A percentile compares a stretch with the other conserved stretches of the same genome.
phyloP scores from a whole-genome alignment of 257 asterid species.

The Solanum commersonii region DNA sequence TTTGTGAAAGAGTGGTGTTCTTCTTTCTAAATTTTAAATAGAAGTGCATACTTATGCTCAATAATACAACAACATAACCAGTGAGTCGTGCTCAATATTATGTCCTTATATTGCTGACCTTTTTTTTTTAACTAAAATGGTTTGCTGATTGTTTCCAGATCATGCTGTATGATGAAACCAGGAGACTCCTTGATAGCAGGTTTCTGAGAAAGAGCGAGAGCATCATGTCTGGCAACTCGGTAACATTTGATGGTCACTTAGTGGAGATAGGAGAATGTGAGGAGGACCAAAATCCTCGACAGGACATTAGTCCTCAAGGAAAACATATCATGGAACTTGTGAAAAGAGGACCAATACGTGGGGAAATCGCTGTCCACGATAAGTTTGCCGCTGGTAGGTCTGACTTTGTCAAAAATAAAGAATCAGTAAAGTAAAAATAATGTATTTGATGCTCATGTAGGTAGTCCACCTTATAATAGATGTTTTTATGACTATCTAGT shows the following conservation, averaged over 20 bases:
- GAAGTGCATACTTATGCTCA: neutral
- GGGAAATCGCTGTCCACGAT: slow-evolving; percentile 8
- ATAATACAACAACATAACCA: neutral
- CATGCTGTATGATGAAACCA: slow-evolving; percentile 54
- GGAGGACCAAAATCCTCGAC: slow-evolving; percentile 28
- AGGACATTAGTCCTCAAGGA: slow-evolving; percentile 18
- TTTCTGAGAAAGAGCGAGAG: slow-evolving; percentile 58
- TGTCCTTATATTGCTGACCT: neutral
- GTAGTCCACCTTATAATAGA: neutral
- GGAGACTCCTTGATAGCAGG: slow-evolving; percentile 53
- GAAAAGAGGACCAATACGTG: slow-evolving; percentile 12
- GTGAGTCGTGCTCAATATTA: neutral
- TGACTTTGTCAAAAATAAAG: slow-evolving; percentile 5
- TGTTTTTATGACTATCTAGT: neutral
- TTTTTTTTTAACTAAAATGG: neutral
- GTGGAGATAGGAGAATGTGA: slow-evolving; percentile 63
- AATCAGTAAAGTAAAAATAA: slow-evolving; percentile 3
- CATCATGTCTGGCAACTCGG: slow-evolving; percentile 51
- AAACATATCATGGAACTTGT: slow-evolving; percentile 10
- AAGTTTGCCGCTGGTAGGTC: slow-evolving; percentile 31
- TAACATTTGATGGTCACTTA: slow-evolving; percentile 50
- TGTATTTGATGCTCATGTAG: neutral
- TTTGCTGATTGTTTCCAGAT: slow-evolving; percentile 29
- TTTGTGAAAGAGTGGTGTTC: neutral
- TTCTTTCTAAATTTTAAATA: neutral